phyloP scores from a whole-genome alignment of 208 protist genomes.

The Trypanosoma theileri region DNA sequence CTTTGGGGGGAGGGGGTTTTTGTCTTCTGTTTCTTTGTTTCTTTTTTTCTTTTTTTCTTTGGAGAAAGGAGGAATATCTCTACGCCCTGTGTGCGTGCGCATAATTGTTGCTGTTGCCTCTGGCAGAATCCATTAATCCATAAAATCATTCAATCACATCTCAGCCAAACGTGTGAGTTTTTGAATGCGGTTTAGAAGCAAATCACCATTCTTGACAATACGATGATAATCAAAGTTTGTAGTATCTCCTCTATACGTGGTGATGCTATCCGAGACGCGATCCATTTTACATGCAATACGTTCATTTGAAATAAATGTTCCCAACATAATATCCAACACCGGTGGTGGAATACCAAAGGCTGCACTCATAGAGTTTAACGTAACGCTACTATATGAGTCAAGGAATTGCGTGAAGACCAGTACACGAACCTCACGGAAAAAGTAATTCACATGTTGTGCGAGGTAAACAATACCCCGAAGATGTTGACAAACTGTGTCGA shows the following conservation, averaged over 20 bases:
- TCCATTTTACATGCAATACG: constrained; percentile 98
- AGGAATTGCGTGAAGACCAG: constrained; percentile 98
- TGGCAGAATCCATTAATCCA: too few species aligned
- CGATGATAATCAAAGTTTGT: constrained; percentile 97
- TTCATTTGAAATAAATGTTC: constrained; percentile 96
- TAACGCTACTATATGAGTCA: constrained; percentile 98
- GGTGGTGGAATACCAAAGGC: constrained; percentile 93
- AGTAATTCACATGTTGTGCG: constrained; percentile 93
- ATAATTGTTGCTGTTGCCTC: too few species aligned
- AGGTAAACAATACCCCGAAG: constrained; percentile 93
- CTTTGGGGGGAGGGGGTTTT: too few species aligned
- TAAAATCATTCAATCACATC: constrained; percentile 38
- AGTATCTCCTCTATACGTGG: constrained; percentile 95
- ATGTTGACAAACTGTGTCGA: constrained; percentile 92
- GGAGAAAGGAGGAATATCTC: too few species aligned
- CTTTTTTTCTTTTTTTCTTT: too few species aligned
- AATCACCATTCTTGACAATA: constrained; percentile 96
- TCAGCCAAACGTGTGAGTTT: constrained; percentile 98
- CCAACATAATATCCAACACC: constrained; percentile 94
- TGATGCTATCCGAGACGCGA: constrained; percentile 95
- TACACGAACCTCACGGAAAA: constrained; percentile 96
- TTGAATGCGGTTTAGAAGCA: constrained; percentile 98
- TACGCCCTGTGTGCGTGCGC: too few species aligned
- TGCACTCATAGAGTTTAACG: constrained; percentile 94
- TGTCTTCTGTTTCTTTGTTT: too few species aligned